A percentile compares a stretch with the other conserved stretches of the same genome.
Conservation (phyloP, 495 filamentous ascomycete species). For the Aspergillus asperescens region DNA sequence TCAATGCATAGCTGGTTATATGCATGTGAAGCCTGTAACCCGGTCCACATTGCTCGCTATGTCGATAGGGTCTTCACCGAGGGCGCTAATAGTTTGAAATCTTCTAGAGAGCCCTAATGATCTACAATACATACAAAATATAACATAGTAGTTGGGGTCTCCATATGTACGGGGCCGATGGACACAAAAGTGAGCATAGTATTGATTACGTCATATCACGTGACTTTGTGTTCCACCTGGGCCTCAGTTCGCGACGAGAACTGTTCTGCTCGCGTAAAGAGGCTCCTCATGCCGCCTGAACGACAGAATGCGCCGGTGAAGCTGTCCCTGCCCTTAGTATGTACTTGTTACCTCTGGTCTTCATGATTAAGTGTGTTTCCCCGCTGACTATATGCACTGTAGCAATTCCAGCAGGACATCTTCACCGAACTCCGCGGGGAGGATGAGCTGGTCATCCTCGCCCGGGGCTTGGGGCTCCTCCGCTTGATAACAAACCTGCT, state of each 20-base stretch:
- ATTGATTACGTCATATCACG: slow-evolving; percentile 36
- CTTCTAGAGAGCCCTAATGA: too few relatives aligned
- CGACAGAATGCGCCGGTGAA: slow-evolving; percentile 68
- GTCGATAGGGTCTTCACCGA: too few relatives aligned
- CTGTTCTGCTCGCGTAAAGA: slow-evolving; percentile 26
- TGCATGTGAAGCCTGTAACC: too few relatives aligned
- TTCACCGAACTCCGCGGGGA: slow-evolving; percentile 84
- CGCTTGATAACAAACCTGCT: slow-evolving; percentile 88
- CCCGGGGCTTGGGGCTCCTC: slow-evolving; percentile 85
- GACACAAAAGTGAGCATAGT: background rate
- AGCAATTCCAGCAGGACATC: slow-evolving; percentile 84
- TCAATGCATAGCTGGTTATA: too few relatives aligned
- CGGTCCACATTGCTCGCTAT: too few relatives aligned
- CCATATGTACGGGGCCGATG: too few relatives aligned
- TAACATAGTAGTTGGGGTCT: too few relatives aligned
- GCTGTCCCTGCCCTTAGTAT: slow-evolving; percentile 84
- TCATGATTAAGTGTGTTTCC: background rate
- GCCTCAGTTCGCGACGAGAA: slow-evolving; percentile 15
- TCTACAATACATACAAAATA: too few relatives aligned
- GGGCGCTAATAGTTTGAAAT: too few relatives aligned
- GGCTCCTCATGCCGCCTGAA: slow-evolving; percentile 52
- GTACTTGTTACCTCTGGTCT: slow-evolving; percentile 11
- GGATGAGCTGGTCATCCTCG: slow-evolving; percentile 89
- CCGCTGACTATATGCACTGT: slow-evolving; percentile 15
- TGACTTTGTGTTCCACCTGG: slow-evolving; percentile 25